Conservation (phyloP, 1,284 basidiomycete species). For the Retiboletus fuscus region DNA sequence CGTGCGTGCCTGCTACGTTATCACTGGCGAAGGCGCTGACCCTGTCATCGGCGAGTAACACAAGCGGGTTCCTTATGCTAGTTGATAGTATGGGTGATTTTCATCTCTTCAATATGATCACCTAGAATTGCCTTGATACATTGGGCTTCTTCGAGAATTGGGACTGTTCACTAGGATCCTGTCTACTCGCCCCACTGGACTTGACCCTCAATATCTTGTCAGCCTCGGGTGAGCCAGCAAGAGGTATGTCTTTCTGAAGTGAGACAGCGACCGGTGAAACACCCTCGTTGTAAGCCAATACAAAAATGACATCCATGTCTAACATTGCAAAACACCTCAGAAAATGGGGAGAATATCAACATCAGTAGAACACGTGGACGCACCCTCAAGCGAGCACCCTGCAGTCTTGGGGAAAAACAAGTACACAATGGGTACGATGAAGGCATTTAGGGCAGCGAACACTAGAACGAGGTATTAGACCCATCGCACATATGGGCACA, state of each 20-base stretch:
- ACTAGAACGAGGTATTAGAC: constrained; percentile 49
- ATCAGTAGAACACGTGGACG: constrained; percentile 4
- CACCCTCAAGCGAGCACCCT: constrained; percentile 71
- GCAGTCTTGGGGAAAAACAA: constrained; percentile 78
- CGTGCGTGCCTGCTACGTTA: too few species aligned
- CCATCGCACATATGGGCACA: background rate
- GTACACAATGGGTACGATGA: constrained; percentile 71
- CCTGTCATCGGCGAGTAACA: too few species aligned
- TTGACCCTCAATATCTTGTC: constrained; percentile 61
- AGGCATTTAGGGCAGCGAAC: constrained; percentile 70
- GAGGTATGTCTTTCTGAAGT: constrained; percentile 65
- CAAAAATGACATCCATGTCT: constrained; percentile 77
- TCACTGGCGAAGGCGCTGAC: too few species aligned
- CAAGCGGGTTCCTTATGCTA: background rate
- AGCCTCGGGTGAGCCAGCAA: constrained; percentile 65
- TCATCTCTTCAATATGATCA: too few species aligned
- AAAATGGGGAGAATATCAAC: background rate
- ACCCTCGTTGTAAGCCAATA: constrained; percentile 66
- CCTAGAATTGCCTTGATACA: too few species aligned
- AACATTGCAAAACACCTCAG: constrained; percentile 20
- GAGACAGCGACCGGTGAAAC: constrained; percentile 69
- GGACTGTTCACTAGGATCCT: background rate
- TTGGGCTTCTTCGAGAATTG: background rate
- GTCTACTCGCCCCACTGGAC: constrained; percentile 20
- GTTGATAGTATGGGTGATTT: background rate